Conservation (phyloP, 371 early-diverging fungal genomes). For the Rhizopus arrhizus region DNA sequence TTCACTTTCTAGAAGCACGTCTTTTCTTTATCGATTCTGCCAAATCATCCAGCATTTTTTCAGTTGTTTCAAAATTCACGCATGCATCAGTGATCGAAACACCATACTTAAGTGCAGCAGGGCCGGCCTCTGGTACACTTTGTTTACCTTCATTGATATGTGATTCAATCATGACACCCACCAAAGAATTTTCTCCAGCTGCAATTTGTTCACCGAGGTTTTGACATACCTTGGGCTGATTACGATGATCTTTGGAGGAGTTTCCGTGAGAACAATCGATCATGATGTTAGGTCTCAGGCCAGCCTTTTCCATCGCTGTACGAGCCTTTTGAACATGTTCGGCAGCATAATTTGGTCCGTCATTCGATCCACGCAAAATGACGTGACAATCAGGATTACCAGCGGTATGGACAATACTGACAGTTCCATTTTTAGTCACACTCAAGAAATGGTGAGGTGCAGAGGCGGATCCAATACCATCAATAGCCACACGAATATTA, state of each 20-base stretch:
- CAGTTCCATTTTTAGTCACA: constrained; percentile 91
- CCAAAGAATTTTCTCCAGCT: constrained; percentile 68
- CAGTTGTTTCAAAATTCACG: constrained; percentile 77
- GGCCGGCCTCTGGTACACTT: constrained; percentile 71
- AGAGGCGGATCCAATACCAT: constrained; percentile 88
- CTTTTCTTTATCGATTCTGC: constrained; percentile 65
- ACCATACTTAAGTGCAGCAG: constrained; percentile 74
- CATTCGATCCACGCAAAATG: constrained; percentile 73
- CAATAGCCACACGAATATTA: constrained; percentile 83
- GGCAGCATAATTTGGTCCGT: constrained; percentile 84
- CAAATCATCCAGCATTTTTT: constrained; percentile 68
- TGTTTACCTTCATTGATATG: constrained; percentile 87
- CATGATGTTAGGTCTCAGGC: constrained; percentile 70
- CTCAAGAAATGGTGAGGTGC: constrained; percentile 89
- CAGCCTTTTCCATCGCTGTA: constrained; percentile 58
- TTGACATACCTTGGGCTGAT: constrained; percentile 70
- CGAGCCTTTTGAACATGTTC: constrained; percentile 56
- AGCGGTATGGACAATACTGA: constrained; percentile 85
- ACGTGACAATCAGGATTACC: constrained; percentile 74
- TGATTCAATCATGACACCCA: constrained; percentile 95
- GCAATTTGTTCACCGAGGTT: constrained; percentile 63
- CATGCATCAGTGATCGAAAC: constrained; percentile 87
- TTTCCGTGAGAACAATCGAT: constrained; percentile 89
- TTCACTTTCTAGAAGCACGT: constrained; percentile 29
- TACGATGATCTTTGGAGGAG: constrained; percentile 72